Evolutionary conservation across 768 basidiomycete species (phyloP).

Genomic region (Baorangia bicolor): DNA sequence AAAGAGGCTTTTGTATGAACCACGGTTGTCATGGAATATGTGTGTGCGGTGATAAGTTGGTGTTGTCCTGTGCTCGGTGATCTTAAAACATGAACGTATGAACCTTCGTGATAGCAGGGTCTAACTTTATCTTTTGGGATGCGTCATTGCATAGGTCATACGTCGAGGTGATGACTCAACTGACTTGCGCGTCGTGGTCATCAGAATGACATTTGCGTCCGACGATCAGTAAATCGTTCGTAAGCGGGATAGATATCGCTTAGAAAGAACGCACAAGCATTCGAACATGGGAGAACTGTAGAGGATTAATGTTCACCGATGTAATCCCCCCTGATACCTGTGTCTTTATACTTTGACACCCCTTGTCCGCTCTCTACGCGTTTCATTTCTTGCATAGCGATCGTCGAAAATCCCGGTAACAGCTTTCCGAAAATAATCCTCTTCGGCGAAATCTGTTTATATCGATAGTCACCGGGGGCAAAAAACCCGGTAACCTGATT

Average conservation of each 20-base stretch:
- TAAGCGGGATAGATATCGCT: slow-evolving; percentile 5
- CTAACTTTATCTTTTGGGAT: background rate
- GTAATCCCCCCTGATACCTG: background rate
- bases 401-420: slow-evolving; percentile 10
- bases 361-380: background rate
- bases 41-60: slow-evolving; percentile 16
- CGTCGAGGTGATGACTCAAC: slow-evolving; percentile 13
- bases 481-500: slow-evolving; percentile 14
- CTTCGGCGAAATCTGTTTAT: slow-evolving; percentile 8
- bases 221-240: slow-evolving; percentile 11
- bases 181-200: background rate
- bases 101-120: background rate
- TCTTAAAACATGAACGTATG: background rate
- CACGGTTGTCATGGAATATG: slow-evolving; percentile 2
- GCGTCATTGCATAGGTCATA: background rate
- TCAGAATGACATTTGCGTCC: background rate
- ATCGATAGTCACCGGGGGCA: slow-evolving; percentile 4
- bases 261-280: background rate
- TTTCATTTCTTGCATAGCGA: slow-evolving; percentile 8
- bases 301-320: background rate
- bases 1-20: background rate
- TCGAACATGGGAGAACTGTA: background rate
- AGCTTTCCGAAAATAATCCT: background rate
- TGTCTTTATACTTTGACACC: too few species aligned
- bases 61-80: background rate